Conservation (phyloP, 768 basidiomycete species). For the Pulveroboletus sp. region DNA sequence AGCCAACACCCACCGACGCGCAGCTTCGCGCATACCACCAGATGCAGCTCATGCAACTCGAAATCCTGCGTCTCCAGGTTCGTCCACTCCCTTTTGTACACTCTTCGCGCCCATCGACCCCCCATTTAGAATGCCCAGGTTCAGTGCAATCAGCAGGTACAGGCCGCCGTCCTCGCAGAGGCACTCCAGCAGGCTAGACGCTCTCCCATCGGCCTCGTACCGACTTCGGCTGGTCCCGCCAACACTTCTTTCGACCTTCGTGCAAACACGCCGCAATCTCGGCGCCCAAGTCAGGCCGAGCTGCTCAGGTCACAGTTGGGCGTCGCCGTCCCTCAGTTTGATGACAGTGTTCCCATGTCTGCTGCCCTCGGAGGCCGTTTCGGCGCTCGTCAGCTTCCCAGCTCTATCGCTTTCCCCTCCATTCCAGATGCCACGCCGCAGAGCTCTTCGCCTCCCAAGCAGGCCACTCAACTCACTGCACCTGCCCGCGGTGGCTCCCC, state of each 20-base stretch:
- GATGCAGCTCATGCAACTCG: slow-evolving; percentile 83
- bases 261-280: slow-evolving; percentile 55
- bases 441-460: slow-evolving; percentile 43
- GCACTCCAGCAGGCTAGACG: slow-evolving; percentile 47
- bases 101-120: slow-evolving; percentile 10
- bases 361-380: slow-evolving; percentile 76
- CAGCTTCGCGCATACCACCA: slow-evolving; percentile 65
- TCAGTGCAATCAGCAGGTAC: slow-evolving; percentile 59
- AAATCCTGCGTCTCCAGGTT: slow-evolving; percentile 80
- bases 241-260: slow-evolving; percentile 64
- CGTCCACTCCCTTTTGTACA: slow-evolving; percentile 12
- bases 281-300: slow-evolving; percentile 69
- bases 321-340: slow-evolving; percentile 32
- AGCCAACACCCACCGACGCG: slow-evolving; percentile 36
- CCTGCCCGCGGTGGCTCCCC: slow-evolving; percentile 59
- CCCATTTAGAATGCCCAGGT: slow-evolving; percentile 58
- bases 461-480: slow-evolving; percentile 69
- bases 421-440: slow-evolving; percentile 45
- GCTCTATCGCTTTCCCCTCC: slow-evolving; percentile 38
- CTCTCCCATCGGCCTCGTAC: slow-evolving; percentile 33
- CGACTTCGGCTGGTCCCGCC: slow-evolving; percentile 73
- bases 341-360: slow-evolving; percentile 77
- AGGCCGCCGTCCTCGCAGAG: slow-evolving; percentile 66
- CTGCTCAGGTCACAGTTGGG: slow-evolving; percentile 61
- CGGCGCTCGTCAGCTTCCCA: slow-evolving; percentile 52